Conservation (phyloP, 768 basidiomycete genomes). For the Suillus hirtellus region DNA sequence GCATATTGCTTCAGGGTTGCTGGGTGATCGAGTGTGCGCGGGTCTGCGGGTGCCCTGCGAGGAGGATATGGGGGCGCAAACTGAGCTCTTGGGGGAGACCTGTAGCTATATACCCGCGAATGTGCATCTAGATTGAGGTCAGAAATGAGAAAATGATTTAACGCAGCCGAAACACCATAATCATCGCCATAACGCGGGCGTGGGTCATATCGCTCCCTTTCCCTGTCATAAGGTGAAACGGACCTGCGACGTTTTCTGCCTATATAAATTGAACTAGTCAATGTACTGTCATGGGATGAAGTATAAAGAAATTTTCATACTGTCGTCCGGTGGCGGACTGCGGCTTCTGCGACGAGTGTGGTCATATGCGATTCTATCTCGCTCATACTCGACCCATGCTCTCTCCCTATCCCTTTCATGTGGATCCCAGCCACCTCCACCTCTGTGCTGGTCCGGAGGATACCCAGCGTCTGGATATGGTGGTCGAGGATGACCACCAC, state of each 20-base stretch:
- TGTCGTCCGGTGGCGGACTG: constrained; percentile 71
- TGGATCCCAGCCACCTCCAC: constrained; percentile 64
- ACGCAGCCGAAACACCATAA: constrained; percentile 55
- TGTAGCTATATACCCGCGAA: constrained; percentile 62
- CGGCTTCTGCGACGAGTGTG: constrained; percentile 74
- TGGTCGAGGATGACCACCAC: constrained; percentile 52
- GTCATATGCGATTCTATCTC: constrained; percentile 69
- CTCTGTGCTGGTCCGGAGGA: constrained; percentile 59
- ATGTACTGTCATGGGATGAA: constrained; percentile 10
- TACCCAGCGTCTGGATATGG: constrained; percentile 58
- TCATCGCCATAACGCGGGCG: constrained; percentile 82
- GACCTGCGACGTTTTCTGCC: constrained; percentile 82
- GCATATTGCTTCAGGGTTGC: constrained; percentile 82
- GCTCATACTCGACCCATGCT: constrained; percentile 62
- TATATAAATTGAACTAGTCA: constrained; percentile 27
- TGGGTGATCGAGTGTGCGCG: constrained; percentile 80
- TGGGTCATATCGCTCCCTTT: constrained; percentile 81
- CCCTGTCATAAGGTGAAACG: constrained; percentile 72
- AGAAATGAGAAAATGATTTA: constrained; percentile 1
- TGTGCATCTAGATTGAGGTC: constrained; percentile 53
- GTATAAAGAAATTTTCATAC: constrained; percentile 35
- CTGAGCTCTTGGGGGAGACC: constrained; percentile 65
- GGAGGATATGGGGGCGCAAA: constrained; percentile 39
- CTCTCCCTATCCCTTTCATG: constrained; percentile 66
- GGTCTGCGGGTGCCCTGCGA: constrained; percentile 72